Evolutionary conservation across 257 asterid species (phyloP).

Genomic region (Eustoma russellianum): DNA sequence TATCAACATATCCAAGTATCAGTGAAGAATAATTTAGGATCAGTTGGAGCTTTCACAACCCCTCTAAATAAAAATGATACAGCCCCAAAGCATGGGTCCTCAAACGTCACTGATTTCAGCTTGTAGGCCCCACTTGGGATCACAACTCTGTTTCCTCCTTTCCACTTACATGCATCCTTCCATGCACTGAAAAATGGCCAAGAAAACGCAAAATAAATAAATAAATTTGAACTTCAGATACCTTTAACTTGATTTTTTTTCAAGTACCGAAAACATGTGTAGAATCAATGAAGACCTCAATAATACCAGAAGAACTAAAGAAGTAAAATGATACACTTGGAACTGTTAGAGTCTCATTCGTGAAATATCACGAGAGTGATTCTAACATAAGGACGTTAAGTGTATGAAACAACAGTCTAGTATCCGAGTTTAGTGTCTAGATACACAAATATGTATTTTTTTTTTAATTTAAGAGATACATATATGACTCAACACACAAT

Average conservation of each 20-base stretch:
- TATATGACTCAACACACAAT: too few relatives aligned
- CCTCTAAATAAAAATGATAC: slow-evolving; percentile 35
- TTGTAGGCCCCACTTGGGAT: slow-evolving; percentile 39
- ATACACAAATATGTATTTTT: too few relatives aligned
- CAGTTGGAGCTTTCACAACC: slow-evolving; percentile 36
- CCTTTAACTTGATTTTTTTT: neutral
- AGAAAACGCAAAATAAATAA: neutral
- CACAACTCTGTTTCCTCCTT: slow-evolving; percentile 32
- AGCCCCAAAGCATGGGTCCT: slow-evolving; percentile 42
- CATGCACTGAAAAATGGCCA: slow-evolving; percentile 59
- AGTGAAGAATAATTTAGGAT: slow-evolving; percentile 14
- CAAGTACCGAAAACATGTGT: neutral
- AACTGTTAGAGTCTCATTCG: neutral
- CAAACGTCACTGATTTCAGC: slow-evolving; percentile 31
- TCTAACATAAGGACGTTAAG: too few relatives aligned
- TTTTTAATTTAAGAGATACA: too few relatives aligned
- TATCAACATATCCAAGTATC: slow-evolving; percentile 56
- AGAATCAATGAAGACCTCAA: neutral
- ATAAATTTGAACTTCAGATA: neutral
- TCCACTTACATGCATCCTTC: slow-evolving; percentile 44
- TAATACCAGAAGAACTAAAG: neutral
- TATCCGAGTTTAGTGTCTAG: too few relatives aligned
- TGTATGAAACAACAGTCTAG: too few relatives aligned
- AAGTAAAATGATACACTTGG: too few relatives aligned
- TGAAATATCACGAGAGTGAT: neutral